Conservation (phyloP, 1,284 basidiomycete species). For the Ceratobasidium sp. region DNA sequence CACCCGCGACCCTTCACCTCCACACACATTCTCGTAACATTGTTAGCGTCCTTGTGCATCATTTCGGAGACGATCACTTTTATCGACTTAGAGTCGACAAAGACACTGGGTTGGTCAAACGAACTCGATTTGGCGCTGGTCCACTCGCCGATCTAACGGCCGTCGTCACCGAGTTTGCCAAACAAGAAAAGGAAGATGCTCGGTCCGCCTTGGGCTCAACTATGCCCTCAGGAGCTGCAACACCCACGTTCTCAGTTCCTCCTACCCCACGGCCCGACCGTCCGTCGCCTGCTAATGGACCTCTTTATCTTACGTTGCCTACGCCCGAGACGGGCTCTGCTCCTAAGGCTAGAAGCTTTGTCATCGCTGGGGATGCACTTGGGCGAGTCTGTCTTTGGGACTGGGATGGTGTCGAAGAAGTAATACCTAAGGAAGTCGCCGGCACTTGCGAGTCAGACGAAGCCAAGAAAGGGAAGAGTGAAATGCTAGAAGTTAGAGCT, state of each 20-base stretch:
- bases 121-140: conserved; percentile 39
- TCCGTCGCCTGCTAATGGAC: conserved; percentile 12
- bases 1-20: conserved; percentile 45
- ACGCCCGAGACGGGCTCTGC: background rate
- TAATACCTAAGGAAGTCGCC: background rate
- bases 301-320: conserved; percentile 32
- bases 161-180: conserved; percentile 40
- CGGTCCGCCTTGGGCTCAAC: conserved; percentile 24
- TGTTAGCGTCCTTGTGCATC: conserved; percentile 56
- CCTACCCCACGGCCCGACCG: conserved; percentile 5
- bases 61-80: conserved; percentile 57
- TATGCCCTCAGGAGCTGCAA: background rate
- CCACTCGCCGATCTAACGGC: conserved; percentile 44
- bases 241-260: background rate
- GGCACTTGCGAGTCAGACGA: background rate
- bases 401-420: conserved; percentile 51
- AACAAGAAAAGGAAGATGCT: conserved; percentile 1
- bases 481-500: conserved; percentile 40
- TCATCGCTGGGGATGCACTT: conserved; percentile 62
- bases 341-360: conserved; percentile 45
- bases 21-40: conserved; percentile 43
- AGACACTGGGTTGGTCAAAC: conserved; percentile 45
- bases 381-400: conserved; percentile 60
- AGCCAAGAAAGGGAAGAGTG: conserved; percentile 13
- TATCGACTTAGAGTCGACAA: conserved; percentile 56